Percentiles rank a stretch among this genome's conserved stretches.
Conservation (phyloP, 345 rosid genomes). For the Odontarrhena argentea region DNA sequence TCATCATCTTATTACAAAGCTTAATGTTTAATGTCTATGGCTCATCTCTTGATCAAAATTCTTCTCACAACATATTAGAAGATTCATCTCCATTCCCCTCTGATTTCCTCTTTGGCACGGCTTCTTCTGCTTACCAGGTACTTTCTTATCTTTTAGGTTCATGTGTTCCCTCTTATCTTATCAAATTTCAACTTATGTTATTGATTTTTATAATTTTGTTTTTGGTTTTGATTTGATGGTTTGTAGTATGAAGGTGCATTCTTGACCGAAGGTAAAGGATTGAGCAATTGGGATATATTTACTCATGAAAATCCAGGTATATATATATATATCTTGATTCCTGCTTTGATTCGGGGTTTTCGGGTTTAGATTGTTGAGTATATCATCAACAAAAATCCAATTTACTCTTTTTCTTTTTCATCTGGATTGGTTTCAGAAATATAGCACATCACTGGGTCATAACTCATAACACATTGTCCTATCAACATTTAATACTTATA, state of each 20-base stretch:
- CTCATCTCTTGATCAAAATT: slow-evolving; percentile 2
- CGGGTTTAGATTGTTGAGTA: neutral
- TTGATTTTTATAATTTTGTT: neutral
- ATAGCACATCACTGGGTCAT: neutral
- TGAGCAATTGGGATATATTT: slow-evolving; percentile 60
- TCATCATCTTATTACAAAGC: slow-evolving; percentile 15
- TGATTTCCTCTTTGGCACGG: slow-evolving; percentile 74
- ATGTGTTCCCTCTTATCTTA: neutral
- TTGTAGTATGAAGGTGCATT: slow-evolving; percentile 58
- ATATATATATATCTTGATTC: neutral
- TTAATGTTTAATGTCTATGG: neutral
- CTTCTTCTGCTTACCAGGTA: slow-evolving; percentile 85
- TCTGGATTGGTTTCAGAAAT: neutral
- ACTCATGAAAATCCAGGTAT: slow-evolving; percentile 44
- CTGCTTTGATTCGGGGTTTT: neutral
- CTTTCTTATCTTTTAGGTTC: neutral
- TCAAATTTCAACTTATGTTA: neutral
- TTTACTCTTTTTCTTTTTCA: neutral
- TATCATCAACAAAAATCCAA: neutral
- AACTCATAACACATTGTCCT: too few relatives aligned
- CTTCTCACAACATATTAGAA: slow-evolving; percentile 6
- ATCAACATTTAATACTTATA: too few relatives aligned
- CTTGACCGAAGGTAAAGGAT: slow-evolving; percentile 58
- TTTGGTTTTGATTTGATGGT: slow-evolving; percentile 5
- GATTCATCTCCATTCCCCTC: slow-evolving; percentile 42